phyloP scores from a whole-genome alignment of 225 moss, liverwort and hornwort genomes.

The Marchantia polymorpha region DNA sequence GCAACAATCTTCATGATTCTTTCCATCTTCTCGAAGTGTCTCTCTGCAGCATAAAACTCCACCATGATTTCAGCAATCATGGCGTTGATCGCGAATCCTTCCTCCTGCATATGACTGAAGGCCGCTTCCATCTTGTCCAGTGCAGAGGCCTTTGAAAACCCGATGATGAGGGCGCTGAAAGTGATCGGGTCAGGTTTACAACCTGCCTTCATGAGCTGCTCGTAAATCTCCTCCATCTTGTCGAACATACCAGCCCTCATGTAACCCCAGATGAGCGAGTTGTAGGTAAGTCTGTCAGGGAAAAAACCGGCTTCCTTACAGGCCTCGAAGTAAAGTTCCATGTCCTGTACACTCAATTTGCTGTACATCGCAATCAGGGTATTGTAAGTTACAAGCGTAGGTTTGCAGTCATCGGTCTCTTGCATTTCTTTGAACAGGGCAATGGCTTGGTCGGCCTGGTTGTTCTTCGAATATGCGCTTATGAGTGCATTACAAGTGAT shows the following conservation, averaged over 20 bases:
- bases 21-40: constrained; percentile 83
- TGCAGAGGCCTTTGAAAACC: constrained; percentile 62
- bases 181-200: constrained; percentile 89
- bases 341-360: constrained; percentile 67
- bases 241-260: constrained; percentile 69
- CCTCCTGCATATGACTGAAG: constrained; percentile 75
- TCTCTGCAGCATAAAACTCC: constrained; percentile 66
- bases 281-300: constrained; percentile 90
- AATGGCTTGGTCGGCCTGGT: constrained; percentile 60
- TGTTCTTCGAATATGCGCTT: constrained; percentile 81
- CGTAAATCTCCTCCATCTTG: constrained; percentile 76
- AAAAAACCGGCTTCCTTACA: constrained; percentile 75
- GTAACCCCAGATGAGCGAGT: constrained; percentile 93
- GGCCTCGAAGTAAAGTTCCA: constrained; percentile 57
- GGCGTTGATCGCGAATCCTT: constrained; percentile 76
- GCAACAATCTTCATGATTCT: constrained; percentile 66
- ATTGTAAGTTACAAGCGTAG: constrained; percentile 91
- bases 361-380: constrained; percentile 97
- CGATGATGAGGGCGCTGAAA: constrained; percentile 88
- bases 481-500: constrained; percentile 85
- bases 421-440: constrained; percentile 70
- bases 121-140: constrained; percentile 72
- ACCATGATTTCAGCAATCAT: constrained; percentile 86
- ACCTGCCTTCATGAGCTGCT: constrained; percentile 59
- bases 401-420: constrained; percentile 69